phyloP scores from a whole-genome alignment of 2,329 filamentous ascomycete species.

The Fusarium lyarnte region DNA sequence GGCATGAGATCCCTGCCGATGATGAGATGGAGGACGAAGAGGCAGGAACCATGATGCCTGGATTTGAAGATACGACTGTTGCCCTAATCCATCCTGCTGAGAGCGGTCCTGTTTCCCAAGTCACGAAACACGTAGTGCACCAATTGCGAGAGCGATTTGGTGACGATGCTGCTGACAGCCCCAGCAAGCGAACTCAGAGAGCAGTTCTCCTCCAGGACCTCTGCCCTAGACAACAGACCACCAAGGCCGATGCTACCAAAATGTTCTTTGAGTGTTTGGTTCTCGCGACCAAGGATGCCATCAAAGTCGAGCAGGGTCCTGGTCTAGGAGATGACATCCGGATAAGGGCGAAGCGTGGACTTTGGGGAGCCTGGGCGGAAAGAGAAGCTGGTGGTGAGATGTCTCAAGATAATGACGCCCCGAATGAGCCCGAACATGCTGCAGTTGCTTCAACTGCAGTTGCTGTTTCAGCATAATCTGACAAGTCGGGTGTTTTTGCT shows the following conservation, averaged over 20 bases:
- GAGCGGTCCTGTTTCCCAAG: constrained; percentile 85
- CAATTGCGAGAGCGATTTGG: constrained; percentile 91
- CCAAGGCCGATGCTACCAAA: constrained; percentile 92
- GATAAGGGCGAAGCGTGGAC: constrained; percentile 89
- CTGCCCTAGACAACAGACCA: constrained; percentile 82
- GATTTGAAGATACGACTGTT: constrained; percentile 81
- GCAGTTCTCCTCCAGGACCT: constrained; percentile 91
- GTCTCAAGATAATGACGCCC: constrained; percentile 57
- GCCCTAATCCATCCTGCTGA: constrained; percentile 83
- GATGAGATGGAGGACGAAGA: constrained; percentile 57
- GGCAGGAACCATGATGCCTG: constrained; percentile 59
- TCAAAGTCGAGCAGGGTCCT: constrained; percentile 90
- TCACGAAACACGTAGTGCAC: constrained; percentile 95
- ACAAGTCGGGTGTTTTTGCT: constrained; percentile 16
- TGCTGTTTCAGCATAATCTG: constrained; percentile 51
- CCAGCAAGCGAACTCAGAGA: constrained; percentile 77
- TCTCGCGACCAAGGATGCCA: constrained; percentile 95
- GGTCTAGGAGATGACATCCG: constrained; percentile 82
- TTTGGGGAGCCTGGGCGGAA: constrained; percentile 98
- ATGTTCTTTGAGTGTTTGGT: constrained; percentile 99
- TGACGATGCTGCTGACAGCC: constrained; percentile 71
- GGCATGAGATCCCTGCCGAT: constrained; percentile 71
- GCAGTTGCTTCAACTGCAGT: constrained; percentile 47
- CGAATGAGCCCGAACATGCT: constrained; percentile 49
- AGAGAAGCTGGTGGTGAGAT: constrained; percentile 72